phyloP scores from a whole-genome alignment of 148 eudicot genomes.

The Chenopodium berlandieri region DNA sequence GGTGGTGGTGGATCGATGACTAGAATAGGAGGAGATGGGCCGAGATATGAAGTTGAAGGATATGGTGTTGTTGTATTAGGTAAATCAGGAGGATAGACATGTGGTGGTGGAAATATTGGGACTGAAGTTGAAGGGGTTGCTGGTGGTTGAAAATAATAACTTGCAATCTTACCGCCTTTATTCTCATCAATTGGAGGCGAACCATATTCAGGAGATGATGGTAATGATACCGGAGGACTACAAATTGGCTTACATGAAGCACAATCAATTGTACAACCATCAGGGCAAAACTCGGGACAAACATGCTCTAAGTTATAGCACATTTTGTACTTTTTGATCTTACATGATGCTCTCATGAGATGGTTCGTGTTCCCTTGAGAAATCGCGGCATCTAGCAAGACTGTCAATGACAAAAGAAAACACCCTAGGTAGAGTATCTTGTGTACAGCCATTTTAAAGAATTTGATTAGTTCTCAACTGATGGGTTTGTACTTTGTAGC shows the following conservation, averaged over 20 bases:
- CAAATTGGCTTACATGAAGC: slow-evolving; percentile 60
- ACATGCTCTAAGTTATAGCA: slow-evolving; percentile 41
- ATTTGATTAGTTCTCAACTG: too few species aligned
- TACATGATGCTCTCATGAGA: slow-evolving; percentile 41
- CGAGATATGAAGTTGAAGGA: too few species aligned
- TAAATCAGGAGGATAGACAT: too few species aligned
- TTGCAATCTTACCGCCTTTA: neutral
- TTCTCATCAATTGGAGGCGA: neutral
- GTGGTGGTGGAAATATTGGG: neutral
- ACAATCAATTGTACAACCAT: slow-evolving; percentile 48
- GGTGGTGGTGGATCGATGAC: too few species aligned
- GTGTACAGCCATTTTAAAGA: slow-evolving; percentile 24
- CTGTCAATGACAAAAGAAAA: slow-evolving; percentile 27
- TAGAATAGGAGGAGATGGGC: too few species aligned
- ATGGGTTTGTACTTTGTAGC: too few species aligned
- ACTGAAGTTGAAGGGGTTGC: neutral
- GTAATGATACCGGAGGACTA: neutral
- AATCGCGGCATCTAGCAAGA: slow-evolving; percentile 31
- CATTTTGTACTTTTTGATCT: slow-evolving; percentile 38
- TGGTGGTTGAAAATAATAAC: too few species aligned
- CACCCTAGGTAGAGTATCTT: slow-evolving; percentile 33
- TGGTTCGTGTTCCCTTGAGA: slow-evolving; percentile 49
- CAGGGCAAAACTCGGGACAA: slow-evolving; percentile 61
- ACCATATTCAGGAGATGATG: slow-evolving; percentile 2
- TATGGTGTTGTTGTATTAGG: too few species aligned